These are phyloP conservation scores for Solanum chacoense DNA, from an alignment of 305 asterid species.

Conservation along the genomic window DNA sequence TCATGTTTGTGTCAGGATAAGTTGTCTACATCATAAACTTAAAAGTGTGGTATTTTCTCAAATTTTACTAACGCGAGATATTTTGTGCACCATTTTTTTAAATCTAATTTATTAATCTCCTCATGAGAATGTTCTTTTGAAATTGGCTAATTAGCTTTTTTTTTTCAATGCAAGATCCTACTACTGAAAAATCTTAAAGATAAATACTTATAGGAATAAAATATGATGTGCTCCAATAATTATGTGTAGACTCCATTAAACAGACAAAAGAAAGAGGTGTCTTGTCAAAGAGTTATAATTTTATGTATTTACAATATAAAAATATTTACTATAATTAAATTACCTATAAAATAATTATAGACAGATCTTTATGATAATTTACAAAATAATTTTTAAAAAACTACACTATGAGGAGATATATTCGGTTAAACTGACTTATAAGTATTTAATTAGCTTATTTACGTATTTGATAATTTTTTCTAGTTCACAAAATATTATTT, in stretches of 20 bases:
- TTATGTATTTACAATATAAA: not conserved
- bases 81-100: not conserved
- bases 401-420: not conserved
- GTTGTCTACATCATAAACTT: too few species aligned
- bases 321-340: too few species aligned
- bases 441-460: too few species aligned
- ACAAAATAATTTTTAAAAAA: too few species aligned
- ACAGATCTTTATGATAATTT: not conserved
- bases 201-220: not conserved
- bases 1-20: not conserved
- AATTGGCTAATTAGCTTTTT: not conserved
- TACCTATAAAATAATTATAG: not conserved
- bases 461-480: not conserved
- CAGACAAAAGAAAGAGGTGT: not conserved
- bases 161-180: not conserved
- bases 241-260: not conserved
- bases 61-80: not conserved
- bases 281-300: not conserved
- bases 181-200: not conserved
- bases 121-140: not conserved
- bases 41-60: accelerated
- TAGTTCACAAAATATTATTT: not conserved
- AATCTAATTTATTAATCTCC: not conserved
- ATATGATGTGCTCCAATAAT: not conserved
- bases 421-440: not conserved